Evolutionary conservation across 169 alveolate species (phyloP).

Genomic region (Eimeria praecox): DNA sequence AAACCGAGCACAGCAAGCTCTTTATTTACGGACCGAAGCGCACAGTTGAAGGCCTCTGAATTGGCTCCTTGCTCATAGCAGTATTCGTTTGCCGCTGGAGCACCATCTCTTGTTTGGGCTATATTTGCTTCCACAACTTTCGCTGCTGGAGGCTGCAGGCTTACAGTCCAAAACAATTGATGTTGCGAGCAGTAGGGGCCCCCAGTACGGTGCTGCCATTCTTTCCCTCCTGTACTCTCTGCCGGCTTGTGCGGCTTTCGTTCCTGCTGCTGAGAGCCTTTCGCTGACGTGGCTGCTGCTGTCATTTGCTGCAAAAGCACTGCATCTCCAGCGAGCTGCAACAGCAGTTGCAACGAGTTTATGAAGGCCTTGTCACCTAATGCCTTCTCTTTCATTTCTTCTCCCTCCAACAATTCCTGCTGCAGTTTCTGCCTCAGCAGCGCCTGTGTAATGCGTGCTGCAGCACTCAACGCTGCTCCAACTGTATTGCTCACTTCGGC

Average conservation of each 20-base stretch:
- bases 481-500: background rate
- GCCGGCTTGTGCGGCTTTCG: background rate
- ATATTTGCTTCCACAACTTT: background rate
- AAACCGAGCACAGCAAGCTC: background rate
- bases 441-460: conserved; percentile 14
- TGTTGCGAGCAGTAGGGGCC: conserved; percentile 28
- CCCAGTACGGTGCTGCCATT: background rate
- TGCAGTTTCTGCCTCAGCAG: conserved; percentile 34
- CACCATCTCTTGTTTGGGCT: background rate
- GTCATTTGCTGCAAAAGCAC: conserved; percentile 54
- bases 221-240: background rate
- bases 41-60: too few relatives aligned
- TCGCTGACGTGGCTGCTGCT: background rate
- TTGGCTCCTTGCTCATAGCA: background rate
- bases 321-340: conserved; percentile 48
- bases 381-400: background rate
- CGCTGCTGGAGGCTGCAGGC: conserved; percentile 34
- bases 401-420: background rate
- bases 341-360: conserved; percentile 33
- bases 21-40: background rate
- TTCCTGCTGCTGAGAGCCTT: conserved; percentile 4
- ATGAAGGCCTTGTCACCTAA: background rate
- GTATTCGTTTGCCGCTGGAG: background rate
- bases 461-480: conserved; percentile 12
- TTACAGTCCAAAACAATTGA: conserved; percentile 38